These are phyloP conservation scores for Exophiala oligosperma DNA, from an alignment of 2,329 filamentous ascomycete species.

Conservation along the genomic window DNA sequence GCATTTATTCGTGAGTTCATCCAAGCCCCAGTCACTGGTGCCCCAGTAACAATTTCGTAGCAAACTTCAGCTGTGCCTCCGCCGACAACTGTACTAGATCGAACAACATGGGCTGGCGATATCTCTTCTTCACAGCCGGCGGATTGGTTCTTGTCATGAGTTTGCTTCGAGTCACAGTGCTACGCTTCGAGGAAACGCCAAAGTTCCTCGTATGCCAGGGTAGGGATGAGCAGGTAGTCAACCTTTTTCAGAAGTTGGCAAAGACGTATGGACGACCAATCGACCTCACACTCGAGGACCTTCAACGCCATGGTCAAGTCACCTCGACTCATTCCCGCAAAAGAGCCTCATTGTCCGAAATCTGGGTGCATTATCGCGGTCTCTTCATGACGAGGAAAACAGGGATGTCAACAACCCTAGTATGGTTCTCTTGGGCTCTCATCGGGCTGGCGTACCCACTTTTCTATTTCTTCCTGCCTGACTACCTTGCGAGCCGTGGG, in stretches of 20 bases:
- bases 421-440: constrained; percentile 73
- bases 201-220: constrained; percentile 57
- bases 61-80: constrained; percentile 45
- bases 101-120: constrained; percentile 75
- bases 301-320: constrained; percentile 33
- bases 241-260: constrained; percentile 50
- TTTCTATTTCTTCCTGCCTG: constrained; percentile 77
- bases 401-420: constrained; percentile 50
- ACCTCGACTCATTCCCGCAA: not conserved
- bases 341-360: not conserved
- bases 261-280: constrained; percentile 53
- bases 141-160: constrained; percentile 55
- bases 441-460: constrained; percentile 61
- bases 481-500: constrained; percentile 67
- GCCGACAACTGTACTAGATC: constrained; percentile 44
- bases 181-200: constrained; percentile 57
- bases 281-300: constrained; percentile 49
- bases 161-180: constrained; percentile 53
- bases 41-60: not conserved
- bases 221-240: constrained; percentile 52
- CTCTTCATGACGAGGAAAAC: constrained; percentile 66
- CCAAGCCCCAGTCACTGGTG: too few species aligned
- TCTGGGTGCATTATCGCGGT: not conserved
- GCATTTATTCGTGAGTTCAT: constrained; percentile 63
- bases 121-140: constrained; percentile 54